Conservation (phyloP, 192 early-diverging fungal species). For the Lobosporangium transversale region DNA sequence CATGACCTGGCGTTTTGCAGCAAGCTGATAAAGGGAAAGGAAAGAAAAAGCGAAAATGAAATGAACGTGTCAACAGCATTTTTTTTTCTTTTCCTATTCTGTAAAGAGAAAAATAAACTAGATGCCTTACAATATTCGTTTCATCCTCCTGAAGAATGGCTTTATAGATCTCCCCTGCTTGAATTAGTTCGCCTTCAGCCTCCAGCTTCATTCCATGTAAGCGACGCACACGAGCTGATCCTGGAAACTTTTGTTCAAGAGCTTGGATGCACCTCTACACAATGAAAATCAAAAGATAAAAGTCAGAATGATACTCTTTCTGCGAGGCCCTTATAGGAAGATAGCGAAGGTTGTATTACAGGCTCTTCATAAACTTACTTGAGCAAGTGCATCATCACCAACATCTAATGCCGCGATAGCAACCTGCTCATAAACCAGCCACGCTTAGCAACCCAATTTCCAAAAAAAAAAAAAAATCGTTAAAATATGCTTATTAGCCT, state of each 20-base stretch:
- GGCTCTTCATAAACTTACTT: constrained; percentile 56
- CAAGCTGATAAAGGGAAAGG: constrained; percentile 47
- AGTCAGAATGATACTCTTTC: neutral
- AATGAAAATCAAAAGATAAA: neutral
- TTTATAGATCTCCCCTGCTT: constrained; percentile 78
- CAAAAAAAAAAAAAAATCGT: neutral
- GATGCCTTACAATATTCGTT: constrained; percentile 70
- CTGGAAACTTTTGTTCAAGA: constrained; percentile 72
- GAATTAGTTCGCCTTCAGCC: constrained; percentile 72
- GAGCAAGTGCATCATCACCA: constrained; percentile 72
- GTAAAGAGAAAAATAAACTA: neutral
- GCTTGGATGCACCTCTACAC: constrained; percentile 64
- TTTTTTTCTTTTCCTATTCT: neutral
- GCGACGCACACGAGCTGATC: constrained; percentile 75
- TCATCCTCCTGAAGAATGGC: constrained; percentile 80
- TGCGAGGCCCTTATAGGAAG: too few relatives aligned
- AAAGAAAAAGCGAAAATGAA: neutral
- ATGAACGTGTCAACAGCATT: neutral
- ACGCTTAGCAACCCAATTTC: constrained; percentile 57
- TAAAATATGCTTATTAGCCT: neutral
- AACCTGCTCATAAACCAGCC: constrained; percentile 86
- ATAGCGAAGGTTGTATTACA: too few relatives aligned
- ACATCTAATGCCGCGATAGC: constrained; percentile 83
- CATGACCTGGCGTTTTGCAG: constrained; percentile 82
- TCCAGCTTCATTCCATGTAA: constrained; percentile 85